A percentile compares a stretch with the other conserved stretches of the same genome.
phyloP scores from a whole-genome alignment of 2,329 filamentous ascomycete species.

The Chaetothyriales sp. region DNA sequence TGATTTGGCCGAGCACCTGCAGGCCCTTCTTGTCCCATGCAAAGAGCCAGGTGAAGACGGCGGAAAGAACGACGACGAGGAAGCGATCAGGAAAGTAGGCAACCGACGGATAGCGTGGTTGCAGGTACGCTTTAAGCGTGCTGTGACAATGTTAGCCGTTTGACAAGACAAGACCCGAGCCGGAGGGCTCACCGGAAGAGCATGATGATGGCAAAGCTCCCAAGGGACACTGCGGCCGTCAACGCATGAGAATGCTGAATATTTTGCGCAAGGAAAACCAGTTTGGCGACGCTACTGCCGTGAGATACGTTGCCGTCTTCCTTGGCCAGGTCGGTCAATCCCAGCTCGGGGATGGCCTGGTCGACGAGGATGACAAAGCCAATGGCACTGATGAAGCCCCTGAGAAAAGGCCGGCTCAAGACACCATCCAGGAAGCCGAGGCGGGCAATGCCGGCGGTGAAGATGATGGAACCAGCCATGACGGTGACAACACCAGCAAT shows the following conservation, averaged over 20 bases:
- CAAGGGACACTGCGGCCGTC: constrained; percentile 61
- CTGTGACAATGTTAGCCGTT: constrained; percentile 30
- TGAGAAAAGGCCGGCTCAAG: constrained; percentile 76
- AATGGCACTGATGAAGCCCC: constrained; percentile 94
- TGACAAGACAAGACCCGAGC: not conserved
- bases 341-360: constrained; percentile 82
- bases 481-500: constrained; percentile 81
- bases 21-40: constrained; percentile 70
- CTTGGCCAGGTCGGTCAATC: constrained; percentile 54
- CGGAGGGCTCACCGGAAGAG: constrained; percentile 53
- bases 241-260: constrained; percentile 53
- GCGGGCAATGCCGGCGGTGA: constrained; percentile 72
- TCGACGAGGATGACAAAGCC: constrained; percentile 93
- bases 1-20: constrained; percentile 68
- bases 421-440: constrained; percentile 92
- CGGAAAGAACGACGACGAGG: constrained; percentile 71
- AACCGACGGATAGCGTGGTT: constrained; percentile 63
- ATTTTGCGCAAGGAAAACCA: constrained; percentile 63
- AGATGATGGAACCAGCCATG: constrained; percentile 73
- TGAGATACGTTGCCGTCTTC: constrained; percentile 50
- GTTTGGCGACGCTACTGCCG: constrained; percentile 74
- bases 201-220: constrained; percentile 81
- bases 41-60: constrained; percentile 62
- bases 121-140: constrained; percentile 65
- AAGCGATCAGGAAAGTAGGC: constrained; percentile 90